These are phyloP conservation scores for Phytophthora foliorum DNA, from an alignment of 352 stramenopile species.

Conservation along the genomic window DNA sequence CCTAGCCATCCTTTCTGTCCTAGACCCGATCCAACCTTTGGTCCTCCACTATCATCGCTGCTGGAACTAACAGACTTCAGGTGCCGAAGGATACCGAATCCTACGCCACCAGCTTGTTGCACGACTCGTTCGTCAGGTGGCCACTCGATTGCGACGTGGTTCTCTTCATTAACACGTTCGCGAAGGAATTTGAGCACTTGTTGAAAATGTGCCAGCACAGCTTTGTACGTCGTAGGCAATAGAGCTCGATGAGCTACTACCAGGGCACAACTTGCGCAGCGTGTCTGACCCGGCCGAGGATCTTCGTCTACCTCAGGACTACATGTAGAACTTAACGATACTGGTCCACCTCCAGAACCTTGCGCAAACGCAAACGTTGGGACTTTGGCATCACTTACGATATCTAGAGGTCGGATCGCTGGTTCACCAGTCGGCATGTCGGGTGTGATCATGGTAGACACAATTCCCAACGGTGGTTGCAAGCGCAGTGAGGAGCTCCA, in stretches of 20 bases:
- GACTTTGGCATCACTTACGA: conserved; percentile 75
- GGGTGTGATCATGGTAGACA: neutral
- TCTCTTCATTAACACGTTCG: conserved; percentile 49
- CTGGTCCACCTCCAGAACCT: conserved; percentile 26
- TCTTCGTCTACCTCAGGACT: conserved; percentile 27
- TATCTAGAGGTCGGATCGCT: conserved; percentile 61
- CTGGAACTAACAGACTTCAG: conserved; percentile 25
- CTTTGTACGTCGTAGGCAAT: conserved; percentile 94
- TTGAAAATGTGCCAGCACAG: conserved; percentile 95
- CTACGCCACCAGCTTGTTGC: conserved; percentile 90
- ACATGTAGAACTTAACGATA: conserved; percentile 26
- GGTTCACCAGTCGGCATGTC: conserved; percentile 17
- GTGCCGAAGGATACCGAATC: conserved; percentile 88
- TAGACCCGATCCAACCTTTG: conserved; percentile 11
- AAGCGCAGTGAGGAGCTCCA: conserved; percentile 95
- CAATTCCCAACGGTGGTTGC: conserved; percentile 21
- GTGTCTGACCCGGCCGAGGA: conserved; percentile 38
- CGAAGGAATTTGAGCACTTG: conserved; percentile 84
- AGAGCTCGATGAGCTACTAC: conserved; percentile 75
- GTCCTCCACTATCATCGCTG: conserved; percentile 13
- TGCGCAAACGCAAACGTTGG: conserved; percentile 58
- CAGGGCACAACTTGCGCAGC: conserved; percentile 90
- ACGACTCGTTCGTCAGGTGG: conserved; percentile 91
- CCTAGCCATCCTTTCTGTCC: conserved; percentile 28
- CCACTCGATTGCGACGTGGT: conserved; percentile 83